Evolutionary conservation across 129 eudicot genomes (phyloP), one percentile per base, ranked within the genome.

Genomic region (Artemisia tridentata): DNA sequence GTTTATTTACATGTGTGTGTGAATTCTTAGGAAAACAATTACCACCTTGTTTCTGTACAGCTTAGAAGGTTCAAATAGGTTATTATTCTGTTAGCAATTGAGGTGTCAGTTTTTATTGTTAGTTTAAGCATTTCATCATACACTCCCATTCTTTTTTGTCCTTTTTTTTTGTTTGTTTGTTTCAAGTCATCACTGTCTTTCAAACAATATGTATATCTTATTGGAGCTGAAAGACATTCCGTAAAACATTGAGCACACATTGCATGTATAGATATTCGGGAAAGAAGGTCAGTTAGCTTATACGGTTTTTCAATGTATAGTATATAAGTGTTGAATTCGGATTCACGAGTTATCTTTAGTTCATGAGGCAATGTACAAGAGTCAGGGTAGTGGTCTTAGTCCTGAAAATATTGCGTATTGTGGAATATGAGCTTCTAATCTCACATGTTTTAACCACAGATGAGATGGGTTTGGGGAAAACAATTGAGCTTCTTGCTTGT

Each of bases 391-490:
- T 51, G 56, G 56, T 51, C 17, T 16, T 51, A 16, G 56, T 16
- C 56, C 56, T 51, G 56, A 14, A 51, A 14, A 51, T 51, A 7
- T 51, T 51, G 56, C 18, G 5, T 51, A 51, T 15, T 14, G 56
- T n/a, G 15, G 11, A 11, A 11, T 49, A 11, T 51, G n/a, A 16
- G 56, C n/a, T 18, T 63, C 14, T 65, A 46, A 27, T 9, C 23
- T 57, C 25, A 11, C 52, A 54, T 63, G 20, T 64, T 76, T 68
- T 25, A 29, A 64, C 57, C 47, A 69, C 84, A 95, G 99, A 95
- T 82, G 99, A 95, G 81, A 95, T 95, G 97, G 99, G 99, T 29
- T 74, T 95, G 62, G 99, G 99, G 55, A 95, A 95, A 84, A 88
- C 99, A 15, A 79, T 95, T 75, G 99, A 95, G 88, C 89, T 95